Evolutionary conservation across 495 filamentous ascomycete species (phyloP).

Genomic region (Aspergillus steynii): DNA sequence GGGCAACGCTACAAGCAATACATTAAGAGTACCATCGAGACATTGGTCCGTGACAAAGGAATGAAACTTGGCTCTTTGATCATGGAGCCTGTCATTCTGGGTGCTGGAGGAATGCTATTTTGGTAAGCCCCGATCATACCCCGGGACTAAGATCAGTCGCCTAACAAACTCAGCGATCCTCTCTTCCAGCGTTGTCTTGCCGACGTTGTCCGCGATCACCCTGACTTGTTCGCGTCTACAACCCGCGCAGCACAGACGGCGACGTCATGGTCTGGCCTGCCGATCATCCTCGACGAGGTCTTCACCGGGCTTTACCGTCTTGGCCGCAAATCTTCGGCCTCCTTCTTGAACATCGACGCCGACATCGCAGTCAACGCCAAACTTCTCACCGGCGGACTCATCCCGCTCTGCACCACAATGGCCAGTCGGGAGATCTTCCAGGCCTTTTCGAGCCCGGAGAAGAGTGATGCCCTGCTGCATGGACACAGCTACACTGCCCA

Average conservation of each 20-base stretch:
- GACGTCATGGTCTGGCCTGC: slow-evolving; percentile 65
- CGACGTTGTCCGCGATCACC: slow-evolving; percentile 57
- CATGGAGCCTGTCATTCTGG: slow-evolving; percentile 72
- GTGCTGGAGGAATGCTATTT: slow-evolving; percentile 76
- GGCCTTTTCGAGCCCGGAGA: slow-evolving; percentile 65
- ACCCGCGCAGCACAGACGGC: slow-evolving; percentile 7
- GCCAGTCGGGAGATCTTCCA: slow-evolving; percentile 71
- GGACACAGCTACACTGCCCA: slow-evolving; percentile 84
- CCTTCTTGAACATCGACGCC: slow-evolving; percentile 62
- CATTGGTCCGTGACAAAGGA: slow-evolving; percentile 51
- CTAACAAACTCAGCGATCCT: slow-evolving; percentile 56
- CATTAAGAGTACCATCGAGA: slow-evolving; percentile 53
- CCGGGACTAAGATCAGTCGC: not conserved
- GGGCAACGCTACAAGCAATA: slow-evolving; percentile 55
- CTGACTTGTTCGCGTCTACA: slow-evolving; percentile 44
- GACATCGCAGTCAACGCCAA: slow-evolving; percentile 79
- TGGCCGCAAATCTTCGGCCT: slow-evolving; percentile 62
- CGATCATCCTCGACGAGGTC: slow-evolving; percentile 77
- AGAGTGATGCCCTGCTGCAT: slow-evolving; percentile 72
- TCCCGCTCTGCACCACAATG: slow-evolving; percentile 71
- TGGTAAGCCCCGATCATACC: slow-evolving; percentile 49
- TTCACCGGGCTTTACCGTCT: slow-evolving; percentile 81
- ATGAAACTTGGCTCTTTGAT: slow-evolving; percentile 72
- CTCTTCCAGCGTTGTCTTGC: slow-evolving; percentile 72
- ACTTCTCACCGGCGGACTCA: slow-evolving; percentile 71